A percentile compares a stretch with the other conserved stretches of the same genome.
Evolutionary conservation across 208 protist genomes (phyloP).

Genomic region (Acanthamoeba healyi): DNA sequence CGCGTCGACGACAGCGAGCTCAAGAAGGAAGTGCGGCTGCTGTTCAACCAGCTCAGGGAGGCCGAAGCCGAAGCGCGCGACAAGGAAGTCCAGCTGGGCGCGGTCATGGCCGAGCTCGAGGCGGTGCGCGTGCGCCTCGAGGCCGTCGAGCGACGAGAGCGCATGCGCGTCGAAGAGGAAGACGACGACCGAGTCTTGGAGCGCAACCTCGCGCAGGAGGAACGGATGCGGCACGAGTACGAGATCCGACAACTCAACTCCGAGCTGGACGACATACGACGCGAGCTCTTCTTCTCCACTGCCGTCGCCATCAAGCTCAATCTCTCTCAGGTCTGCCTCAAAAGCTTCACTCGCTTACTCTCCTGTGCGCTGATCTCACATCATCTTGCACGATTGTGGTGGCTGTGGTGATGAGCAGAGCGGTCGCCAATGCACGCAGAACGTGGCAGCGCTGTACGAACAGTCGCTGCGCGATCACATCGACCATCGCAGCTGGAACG

Average conservation of each 20-base stretch:
- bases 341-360: not conserved
- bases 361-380: not conserved
- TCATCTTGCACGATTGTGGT: not conserved
- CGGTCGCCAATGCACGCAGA: constrained; percentile 16
- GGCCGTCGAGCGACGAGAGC: not conserved
- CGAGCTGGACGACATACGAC: not conserved
- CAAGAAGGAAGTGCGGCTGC: not conserved
- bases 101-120: not conserved
- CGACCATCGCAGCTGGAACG: not conserved
- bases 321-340: not conserved
- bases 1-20: not conserved
- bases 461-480: not conserved
- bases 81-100: not conserved
- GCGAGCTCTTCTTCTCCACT: not conserved
- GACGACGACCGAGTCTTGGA: not conserved
- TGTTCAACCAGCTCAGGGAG: constrained; percentile 45
- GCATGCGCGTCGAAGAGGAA: constrained; percentile 1
- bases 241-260: not conserved
- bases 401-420: not conserved
- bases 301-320: constrained; percentile 5
- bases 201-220: not conserved
- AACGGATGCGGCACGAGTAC: not conserved
- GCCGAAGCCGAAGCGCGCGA: not conserved
- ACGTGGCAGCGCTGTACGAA: constrained; percentile 50
- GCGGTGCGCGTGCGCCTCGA: not conserved